Percentiles rank a stretch among this genome's conserved stretches.
phyloP scores from a whole-genome alignment of 805 yeast genomes.

The Sugiyamaella americana region DNA sequence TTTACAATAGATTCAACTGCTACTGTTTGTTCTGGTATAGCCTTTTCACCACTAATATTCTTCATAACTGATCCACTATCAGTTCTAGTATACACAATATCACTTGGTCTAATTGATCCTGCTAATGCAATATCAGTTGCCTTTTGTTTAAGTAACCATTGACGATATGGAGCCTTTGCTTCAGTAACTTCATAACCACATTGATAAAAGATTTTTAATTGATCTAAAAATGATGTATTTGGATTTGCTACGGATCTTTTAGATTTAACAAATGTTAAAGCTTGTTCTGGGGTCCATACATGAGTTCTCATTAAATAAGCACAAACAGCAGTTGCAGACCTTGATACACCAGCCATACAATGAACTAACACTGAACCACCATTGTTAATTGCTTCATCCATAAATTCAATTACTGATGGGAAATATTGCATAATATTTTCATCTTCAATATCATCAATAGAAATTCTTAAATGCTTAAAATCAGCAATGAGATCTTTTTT shows the following conservation, averaged over 20 bases:
- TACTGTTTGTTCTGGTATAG: neutral
- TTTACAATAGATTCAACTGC: neutral
- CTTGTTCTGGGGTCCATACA: constrained; percentile 50
- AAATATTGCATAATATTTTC: constrained; percentile 61
- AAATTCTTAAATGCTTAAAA: constrained; percentile 45
- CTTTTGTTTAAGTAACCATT: constrained; percentile 32
- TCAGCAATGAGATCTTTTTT: constrained; percentile 44
- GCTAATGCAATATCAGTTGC: constrained; percentile 22
- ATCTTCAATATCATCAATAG: constrained; percentile 64
- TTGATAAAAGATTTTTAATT: constrained; percentile 56
- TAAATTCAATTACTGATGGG: constrained; percentile 56
- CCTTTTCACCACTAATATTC: neutral
- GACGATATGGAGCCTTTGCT: constrained; percentile 34
- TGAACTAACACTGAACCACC: constrained; percentile 36
- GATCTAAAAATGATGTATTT: constrained; percentile 67
- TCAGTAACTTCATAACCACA: constrained; percentile 31
- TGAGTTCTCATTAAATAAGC: constrained; percentile 85
- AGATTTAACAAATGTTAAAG: constrained; percentile 66
- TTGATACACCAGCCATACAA: constrained; percentile 83
- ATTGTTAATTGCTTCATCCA: constrained; percentile 45
- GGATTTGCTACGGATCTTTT: constrained; percentile 54
- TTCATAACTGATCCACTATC: neutral
- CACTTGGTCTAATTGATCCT: constrained; percentile 14
- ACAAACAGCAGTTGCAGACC: constrained; percentile 79
- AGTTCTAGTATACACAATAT: constrained; percentile 8